Conservation (phyloP, 768 basidiomycete species). For the Psilocybe cyanescens region DNA sequence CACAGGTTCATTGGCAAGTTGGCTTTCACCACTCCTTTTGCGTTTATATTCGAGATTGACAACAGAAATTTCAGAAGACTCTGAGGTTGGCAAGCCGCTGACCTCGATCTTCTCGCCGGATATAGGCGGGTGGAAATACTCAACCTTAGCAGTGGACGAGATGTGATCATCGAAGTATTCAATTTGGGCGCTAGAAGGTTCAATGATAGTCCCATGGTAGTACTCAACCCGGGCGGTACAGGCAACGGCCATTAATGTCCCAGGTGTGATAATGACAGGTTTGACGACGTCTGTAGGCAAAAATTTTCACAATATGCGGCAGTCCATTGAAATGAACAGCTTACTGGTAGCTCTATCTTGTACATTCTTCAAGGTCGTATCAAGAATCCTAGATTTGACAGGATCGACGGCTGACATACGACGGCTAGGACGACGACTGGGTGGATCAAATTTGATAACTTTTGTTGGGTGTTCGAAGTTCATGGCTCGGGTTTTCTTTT, state of each 20-base stretch:
- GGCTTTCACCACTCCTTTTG: no score
- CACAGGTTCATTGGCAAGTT: no score
- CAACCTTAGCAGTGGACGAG: not conserved
- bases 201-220: constrained; percentile 8
- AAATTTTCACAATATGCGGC: not conserved
- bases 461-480: not conserved
- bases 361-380: constrained; percentile 22
- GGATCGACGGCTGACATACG: constrained; percentile 20
- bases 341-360: constrained; percentile 25
- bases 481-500: not conserved
- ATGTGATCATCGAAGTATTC: constrained; percentile 5
- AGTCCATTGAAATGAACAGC: not conserved
- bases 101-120: not conserved
- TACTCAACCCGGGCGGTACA: constrained; percentile 22
- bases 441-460: not conserved
- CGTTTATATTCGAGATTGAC: no score
- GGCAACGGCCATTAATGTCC: constrained; percentile 10
- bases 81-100: not conserved
- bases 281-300: constrained; percentile 19
- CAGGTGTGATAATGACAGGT: constrained; percentile 20
- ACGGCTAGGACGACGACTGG: constrained; percentile 14
- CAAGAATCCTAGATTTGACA: constrained; percentile 24
- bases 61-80: not conserved
- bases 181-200: constrained; percentile 1
- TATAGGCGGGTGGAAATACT: not conserved